Evolutionary conservation across 805 yeast genomes (phyloP).

Genomic region (Candida caryicola): DNA sequence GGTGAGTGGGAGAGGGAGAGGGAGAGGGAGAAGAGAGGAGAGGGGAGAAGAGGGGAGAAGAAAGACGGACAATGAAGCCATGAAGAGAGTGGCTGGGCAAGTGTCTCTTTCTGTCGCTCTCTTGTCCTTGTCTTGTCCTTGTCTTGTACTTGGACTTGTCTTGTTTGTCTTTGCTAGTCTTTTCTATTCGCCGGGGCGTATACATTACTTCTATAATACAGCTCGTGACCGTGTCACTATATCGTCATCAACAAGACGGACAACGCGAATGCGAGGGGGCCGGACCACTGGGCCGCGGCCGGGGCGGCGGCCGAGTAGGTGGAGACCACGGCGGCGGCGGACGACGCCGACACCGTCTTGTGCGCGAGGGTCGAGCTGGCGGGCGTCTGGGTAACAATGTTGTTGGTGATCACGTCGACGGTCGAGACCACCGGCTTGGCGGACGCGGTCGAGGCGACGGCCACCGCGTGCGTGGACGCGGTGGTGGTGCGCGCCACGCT

Average conservation of each 20-base stretch:
- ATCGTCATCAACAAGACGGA: conserved; percentile 11
- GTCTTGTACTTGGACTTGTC: too few species aligned
- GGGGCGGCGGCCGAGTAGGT: conserved; percentile 31
- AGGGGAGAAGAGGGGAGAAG: too few species aligned
- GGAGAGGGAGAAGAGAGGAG: too few species aligned
- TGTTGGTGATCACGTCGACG: conserved; percentile 41
- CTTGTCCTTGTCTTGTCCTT: too few species aligned
- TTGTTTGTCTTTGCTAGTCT: too few species aligned
- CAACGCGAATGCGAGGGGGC: conserved; percentile 19
- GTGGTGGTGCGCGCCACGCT: conserved; percentile 1
- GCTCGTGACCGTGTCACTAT: conserved; percentile 1
- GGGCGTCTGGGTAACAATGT: conserved; percentile 36
- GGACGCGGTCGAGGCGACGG: conserved; percentile 12
- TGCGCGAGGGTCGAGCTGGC: conserved; percentile 12
- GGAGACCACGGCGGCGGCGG: conserved; percentile 15
- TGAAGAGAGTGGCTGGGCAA: too few species aligned
- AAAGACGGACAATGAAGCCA: too few species aligned
- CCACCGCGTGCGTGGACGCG: too few species aligned
- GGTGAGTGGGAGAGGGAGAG: not conserved
- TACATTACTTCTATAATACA: not conserved
- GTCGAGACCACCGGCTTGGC: conserved; percentile 15
- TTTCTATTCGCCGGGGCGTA: too few species aligned
- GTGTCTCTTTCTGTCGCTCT: too few species aligned
- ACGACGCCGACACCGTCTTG: conserved; percentile 14
- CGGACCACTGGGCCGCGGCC: conserved; percentile 17